Base-by-base conservation (phyloP, 495 filamentous ascomycete species). In the Terfezia claveryi region DNA sequence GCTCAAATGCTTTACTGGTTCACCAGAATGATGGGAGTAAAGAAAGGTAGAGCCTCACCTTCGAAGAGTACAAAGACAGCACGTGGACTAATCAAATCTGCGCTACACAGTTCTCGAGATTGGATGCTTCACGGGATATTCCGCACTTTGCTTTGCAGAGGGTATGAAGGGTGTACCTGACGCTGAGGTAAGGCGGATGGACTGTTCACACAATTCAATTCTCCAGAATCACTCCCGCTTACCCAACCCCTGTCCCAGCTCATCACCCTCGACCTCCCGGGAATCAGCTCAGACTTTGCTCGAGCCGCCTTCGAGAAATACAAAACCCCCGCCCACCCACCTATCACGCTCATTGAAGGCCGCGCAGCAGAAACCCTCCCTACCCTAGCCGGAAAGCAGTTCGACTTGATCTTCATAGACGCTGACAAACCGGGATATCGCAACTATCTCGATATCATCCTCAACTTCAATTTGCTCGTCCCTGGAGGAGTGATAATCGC, bases 41-140 rank as follows among this genome's bases (percentile, higher is more conserved):
- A 53, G 49, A 50, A 32, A 52, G 49, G 53, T 51, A 36, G n/a
- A 38, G 36, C 8, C 10, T 14, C 16, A 17, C 17, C 11, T 11
- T 38, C 9, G 38, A 5, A 46, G 4, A 14, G 41, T 46, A 20
- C 14, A 14, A 46, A 6, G 12, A 46, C 0, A 1, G 12, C 8
- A 20, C 4, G 12, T 46, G 41, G 41, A 3, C 14, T 46, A 2
- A 11, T 2, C 1, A 44, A 14, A 46, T 20, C 6, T 46, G 14
- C 14, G 12, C 17, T 20, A 14, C 17, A 20, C 8, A 66, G 66
- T 69, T 20, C 67, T 69, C 17, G 67, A 69, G 50, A 61, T 69
- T 51, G 67, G 67, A 11, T 63, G 56, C 53, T 69, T 64, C 56
- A 68, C 61, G 3, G 67, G 67, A 7, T 69, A 66, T 56, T 68